Base-by-base conservation (phyloP, 148 eudicot species). In the Amaranthus cruentus region DNA sequence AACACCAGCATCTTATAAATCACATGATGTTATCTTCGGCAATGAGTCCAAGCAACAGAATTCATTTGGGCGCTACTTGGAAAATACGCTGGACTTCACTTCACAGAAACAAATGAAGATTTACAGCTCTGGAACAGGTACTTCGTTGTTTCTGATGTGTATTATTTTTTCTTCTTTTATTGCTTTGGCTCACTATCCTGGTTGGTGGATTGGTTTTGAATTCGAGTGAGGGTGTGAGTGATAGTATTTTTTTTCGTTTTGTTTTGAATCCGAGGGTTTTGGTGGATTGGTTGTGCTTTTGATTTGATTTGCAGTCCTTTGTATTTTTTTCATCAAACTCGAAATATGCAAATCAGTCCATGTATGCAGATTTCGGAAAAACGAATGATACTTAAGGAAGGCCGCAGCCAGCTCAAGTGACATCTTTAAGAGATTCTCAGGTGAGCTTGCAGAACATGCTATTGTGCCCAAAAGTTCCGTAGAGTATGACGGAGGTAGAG, bases 41-140 rank as follows among this genome's bases (percentile, higher is more conserved):
- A 79, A 78, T 75, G 82, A 73, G 15, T 71, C 66, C 59, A 65
- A 76, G 79, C 78, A 52, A 75, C 81, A 79, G 44, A 72, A 66
- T 14, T 70, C 69, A 15, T 69, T 68, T 76, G 86, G 78, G 68
- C 76, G 73, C 66, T 73, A 46, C 71, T 18, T 84, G 79, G 88
- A 83, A 18, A 81, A 50, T 64, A 85, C 71, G 49, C 75, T 78
- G 57, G 82, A 78, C 75, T 84, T 78, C 74, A 79, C 73, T 73
- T 85, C 85, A 3, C 88, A 72, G 55, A 84, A 86, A 75, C 97
- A 71, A 87, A 88, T 76, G 98, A 94, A 76, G 96, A 90, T 94
- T 94, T 86, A 85, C 93, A 81, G 96, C 97, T 79, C 79, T 94
- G 74, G 98, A 94, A 84, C 98, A 94, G 98, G 98, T 91, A 84